Evolutionary conservation across 805 yeast species (phyloP).

Genomic region (Candida dendrica): DNA sequence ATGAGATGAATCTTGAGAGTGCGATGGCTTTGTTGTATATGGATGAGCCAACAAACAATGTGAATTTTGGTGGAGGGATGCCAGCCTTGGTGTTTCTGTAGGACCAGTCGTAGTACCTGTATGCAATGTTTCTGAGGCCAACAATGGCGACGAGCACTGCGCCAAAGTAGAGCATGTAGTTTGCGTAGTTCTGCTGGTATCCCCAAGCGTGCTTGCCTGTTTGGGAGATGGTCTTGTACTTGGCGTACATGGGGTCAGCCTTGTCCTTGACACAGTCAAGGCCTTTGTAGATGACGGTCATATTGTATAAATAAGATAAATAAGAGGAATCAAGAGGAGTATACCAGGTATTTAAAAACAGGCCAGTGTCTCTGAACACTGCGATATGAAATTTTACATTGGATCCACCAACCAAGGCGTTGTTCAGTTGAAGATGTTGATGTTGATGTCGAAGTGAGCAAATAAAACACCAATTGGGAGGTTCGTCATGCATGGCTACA

Average conservation of each 20-base stretch:
- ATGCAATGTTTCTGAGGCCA: conserved; percentile 5
- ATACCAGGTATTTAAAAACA: no score
- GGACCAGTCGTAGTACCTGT: conserved; percentile 9
- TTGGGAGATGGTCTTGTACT: conserved; percentile 6
- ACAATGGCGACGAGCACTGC: conserved; percentile 6
- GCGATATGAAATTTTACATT: no score
- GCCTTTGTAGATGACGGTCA: conserved; percentile 10
- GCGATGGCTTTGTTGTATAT: conserved; percentile 19
- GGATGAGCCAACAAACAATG: neutral
- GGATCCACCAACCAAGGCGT: no score
- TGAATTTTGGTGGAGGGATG: neutral
- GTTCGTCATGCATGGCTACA: neutral
- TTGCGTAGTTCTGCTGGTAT: conserved; percentile 10
- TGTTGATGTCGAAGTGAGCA: neutral
- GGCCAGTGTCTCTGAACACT: neutral
- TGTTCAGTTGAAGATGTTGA: neutral
- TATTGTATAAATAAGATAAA: no score
- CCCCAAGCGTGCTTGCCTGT: conserved; percentile 10
- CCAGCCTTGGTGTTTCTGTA: conserved; percentile 10
- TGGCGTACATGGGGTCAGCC: conserved; percentile 1
- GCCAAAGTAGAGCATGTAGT: conserved; percentile 12
- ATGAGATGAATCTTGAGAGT: conserved; percentile 23
- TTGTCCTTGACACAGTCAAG: conserved; percentile 13
- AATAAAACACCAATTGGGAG: neutral
- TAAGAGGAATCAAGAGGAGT: no score